A percentile compares a stretch with the other conserved stretches of the same genome.
Evolutionary conservation across 345 rosid genomes (phyloP).

Genomic region (Erodium maritimum): DNA sequence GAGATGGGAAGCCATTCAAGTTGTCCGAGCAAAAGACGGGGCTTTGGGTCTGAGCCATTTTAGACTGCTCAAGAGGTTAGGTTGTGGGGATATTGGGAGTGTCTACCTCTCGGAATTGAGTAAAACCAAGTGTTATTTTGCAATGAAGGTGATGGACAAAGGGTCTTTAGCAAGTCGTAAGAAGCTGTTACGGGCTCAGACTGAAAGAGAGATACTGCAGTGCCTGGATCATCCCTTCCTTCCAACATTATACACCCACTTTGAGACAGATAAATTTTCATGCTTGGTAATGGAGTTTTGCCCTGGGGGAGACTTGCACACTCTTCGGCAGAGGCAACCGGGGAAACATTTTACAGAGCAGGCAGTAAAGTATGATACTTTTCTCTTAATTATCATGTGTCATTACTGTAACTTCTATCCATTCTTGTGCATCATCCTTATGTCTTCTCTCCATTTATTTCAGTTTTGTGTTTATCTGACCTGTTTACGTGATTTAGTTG

Average conservation of each 20-base stretch:
- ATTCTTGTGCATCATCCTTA: background rate
- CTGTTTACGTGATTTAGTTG: too few species aligned
- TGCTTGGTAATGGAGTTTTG: slow-evolving; percentile 93
- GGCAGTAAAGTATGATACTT: slow-evolving; percentile 70
- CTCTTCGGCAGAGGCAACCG: slow-evolving; percentile 82
- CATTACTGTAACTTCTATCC: background rate
- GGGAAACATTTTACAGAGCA: slow-evolving; percentile 87
- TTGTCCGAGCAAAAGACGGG: slow-evolving; percentile 60
- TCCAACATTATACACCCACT: slow-evolving; percentile 76
- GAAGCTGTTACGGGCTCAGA: slow-evolving; percentile 87
- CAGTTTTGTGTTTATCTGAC: background rate
- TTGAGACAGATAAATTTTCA: slow-evolving; percentile 89
- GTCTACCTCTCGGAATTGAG: slow-evolving; percentile 83
- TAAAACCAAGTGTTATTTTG: slow-evolving; percentile 80
- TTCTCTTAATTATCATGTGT: slow-evolving; percentile 4
- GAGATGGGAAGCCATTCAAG: slow-evolving; percentile 95
- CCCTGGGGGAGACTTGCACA: slow-evolving; percentile 90
- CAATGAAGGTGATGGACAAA: slow-evolving; percentile 96
- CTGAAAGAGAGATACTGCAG: slow-evolving; percentile 87
- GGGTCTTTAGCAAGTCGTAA: slow-evolving; percentile 78
- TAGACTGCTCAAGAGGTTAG: slow-evolving; percentile 77
- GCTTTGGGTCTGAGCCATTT: slow-evolving; percentile 70
- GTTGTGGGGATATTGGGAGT: slow-evolving; percentile 91
- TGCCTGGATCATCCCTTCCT: slow-evolving; percentile 88
- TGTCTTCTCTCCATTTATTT: background rate